Conservation (phyloP, 1,139 yeast genomes). For the Pneumocystis oryctolagi region DNA sequence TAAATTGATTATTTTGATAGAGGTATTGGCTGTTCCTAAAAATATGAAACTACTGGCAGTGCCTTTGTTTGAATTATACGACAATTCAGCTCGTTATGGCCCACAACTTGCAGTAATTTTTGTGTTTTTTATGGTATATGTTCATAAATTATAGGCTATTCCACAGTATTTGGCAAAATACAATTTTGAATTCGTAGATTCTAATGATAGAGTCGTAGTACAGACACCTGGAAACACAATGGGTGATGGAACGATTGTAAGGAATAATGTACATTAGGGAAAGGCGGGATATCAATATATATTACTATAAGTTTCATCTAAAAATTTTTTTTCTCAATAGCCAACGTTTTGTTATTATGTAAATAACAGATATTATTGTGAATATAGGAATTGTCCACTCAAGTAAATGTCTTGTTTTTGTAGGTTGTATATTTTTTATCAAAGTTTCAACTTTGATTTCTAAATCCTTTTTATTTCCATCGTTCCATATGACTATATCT, state of each 20-base stretch:
- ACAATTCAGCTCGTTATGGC: constrained; percentile 24
- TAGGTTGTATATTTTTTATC: constrained; percentile 10
- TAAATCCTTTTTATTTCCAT: constrained; percentile 32
- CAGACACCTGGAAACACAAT: constrained; percentile 8
- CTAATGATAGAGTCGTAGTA: constrained; percentile 20
- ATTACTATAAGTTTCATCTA: background rate
- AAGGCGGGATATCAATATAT: background rate
- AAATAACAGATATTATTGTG: background rate
- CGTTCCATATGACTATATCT: constrained; percentile 56
- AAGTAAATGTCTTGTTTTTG: constrained; percentile 5
- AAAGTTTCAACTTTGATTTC: constrained; percentile 5
- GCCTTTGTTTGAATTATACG: constrained; percentile 27
- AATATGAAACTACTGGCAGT: constrained; percentile 25
- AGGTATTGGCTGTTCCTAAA: constrained; percentile 22
- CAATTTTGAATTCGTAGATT: constrained; percentile 24
- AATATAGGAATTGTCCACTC: constrained; percentile 9
- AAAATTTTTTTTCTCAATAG: background rate
- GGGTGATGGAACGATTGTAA: background rate
- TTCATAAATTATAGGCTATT: constrained; percentile 16
- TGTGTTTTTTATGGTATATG: background rate
- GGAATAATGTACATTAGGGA: background rate
- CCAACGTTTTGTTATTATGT: background rate
- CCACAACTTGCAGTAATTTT: constrained; percentile 19
- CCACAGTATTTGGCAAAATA: constrained; percentile 25
- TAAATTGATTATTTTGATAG: background rate